These are phyloP conservation scores for apple (Malus domestica) DNA, from an alignment of 306 rosid genomes.

Conservation along the genomic window ASM211411v1 NC_041803.1:7483001-7483500, in stretches of 20 bases:
- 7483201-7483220: not conserved
- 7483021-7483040: not conserved
- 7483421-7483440: not conserved
- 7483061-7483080: not conserved
- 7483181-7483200: not conserved
- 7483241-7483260: not conserved
- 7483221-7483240: not conserved
- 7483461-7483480: not conserved
- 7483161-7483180: not conserved
- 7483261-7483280: not conserved
- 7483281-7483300: not conserved
- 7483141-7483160: not conserved
- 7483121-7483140: not conserved
- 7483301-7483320: not conserved
- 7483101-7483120: not conserved
- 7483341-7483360: not conserved
- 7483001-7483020: not conserved
- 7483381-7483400: not conserved
- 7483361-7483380: not conserved
- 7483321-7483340: not conserved
- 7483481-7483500: not conserved
- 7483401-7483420: not conserved
- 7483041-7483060: not conserved
- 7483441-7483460: not conserved
- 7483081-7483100: not conserved